Percentiles rank a stretch among this genome's conserved stretches.
phyloP scores from a whole-genome alignment of 208 protist genomes.

The Crithidia expoeki region DNA sequence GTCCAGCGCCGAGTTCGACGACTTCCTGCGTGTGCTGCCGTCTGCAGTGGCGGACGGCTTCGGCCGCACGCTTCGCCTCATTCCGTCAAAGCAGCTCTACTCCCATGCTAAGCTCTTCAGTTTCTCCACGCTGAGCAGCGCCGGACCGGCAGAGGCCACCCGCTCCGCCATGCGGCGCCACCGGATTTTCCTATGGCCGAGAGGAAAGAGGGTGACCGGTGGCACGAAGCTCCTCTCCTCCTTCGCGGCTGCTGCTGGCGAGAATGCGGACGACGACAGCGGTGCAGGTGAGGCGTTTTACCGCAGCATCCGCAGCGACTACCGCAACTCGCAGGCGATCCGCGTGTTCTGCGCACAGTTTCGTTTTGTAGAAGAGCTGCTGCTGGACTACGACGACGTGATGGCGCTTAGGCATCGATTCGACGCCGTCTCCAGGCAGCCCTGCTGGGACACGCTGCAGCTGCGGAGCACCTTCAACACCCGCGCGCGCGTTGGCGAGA shows the following conservation, averaged over 20 bases:
- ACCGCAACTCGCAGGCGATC: constrained; percentile 16
- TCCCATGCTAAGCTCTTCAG: constrained; percentile 41
- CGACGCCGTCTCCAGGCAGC: neutral
- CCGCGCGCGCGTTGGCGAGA: constrained; percentile 24
- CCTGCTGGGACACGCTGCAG: constrained; percentile 27
- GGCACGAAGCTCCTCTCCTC: constrained; percentile 8
- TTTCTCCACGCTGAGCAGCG: constrained; percentile 16
- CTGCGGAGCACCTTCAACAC: constrained; percentile 25
- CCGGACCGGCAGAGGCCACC: neutral
- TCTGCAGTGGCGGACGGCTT: constrained; percentile 21
- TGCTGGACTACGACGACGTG: constrained; percentile 67
- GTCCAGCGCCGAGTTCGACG: constrained; percentile 49
- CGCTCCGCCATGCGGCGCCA: constrained; percentile 8
- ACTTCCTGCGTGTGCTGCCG: constrained; percentile 35
- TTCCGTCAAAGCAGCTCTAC: constrained; percentile 58
- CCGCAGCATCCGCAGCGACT: constrained; percentile 14
- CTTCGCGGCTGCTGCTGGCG: constrained; percentile 3
- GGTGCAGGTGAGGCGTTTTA: constrained; percentile 1
- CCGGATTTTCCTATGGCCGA: constrained; percentile 11
- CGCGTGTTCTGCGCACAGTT: constrained; percentile 43
- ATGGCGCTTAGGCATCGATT: constrained; percentile 29
- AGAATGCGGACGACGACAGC: constrained; percentile 7
- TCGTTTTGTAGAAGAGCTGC: constrained; percentile 67
- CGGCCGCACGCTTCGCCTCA: constrained; percentile 31
- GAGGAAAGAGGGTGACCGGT: constrained; percentile 4